Evolutionary conservation across 208 protist species (phyloP), one percentile per base, ranked within the genome.

Genomic region (Leishmania martiniquensis): DNA sequence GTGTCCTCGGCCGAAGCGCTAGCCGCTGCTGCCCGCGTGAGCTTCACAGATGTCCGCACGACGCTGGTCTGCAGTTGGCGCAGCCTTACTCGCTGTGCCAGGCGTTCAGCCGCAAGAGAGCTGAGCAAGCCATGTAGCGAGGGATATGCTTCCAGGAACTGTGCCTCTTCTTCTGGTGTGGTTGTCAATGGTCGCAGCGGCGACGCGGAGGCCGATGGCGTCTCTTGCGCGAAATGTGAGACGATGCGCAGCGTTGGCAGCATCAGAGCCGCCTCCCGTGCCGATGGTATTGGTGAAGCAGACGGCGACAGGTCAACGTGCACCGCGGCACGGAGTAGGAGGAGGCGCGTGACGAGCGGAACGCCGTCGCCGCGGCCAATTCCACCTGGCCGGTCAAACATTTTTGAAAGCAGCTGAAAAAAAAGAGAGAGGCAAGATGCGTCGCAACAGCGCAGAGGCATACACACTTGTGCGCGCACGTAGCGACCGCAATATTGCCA

Each of bases 121-220:
- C 42, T 29, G 49, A 92, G 69, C 20, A 88, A 54, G 37, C 80
- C 72, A 32, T 75, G 67, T 47, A 92, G 80, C 13, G 79, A 22
- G 12, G 74, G 59, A 54, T 83, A 39, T 37, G 52, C 37, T 10
- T 72, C 74, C 44, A 83, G 72, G 57, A 79, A 83, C 32, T 79
- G 51, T 0, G 75, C 47, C 59, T 80, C 76, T 37, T 88, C 73
- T 37, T 85, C 71, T 51, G 88, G 78, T 17, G 86, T 78, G 69
- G 42, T 47, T 34, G 75, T 75, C 42, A 52, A 70, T 9, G 57
- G 51, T 2, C 65, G 60, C 47, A 45, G 65, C n/a, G 68, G 20
- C 55, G 44, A n/a, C 34, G 29, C 29, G 17, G 32, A 25, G 25
- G 25, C 57, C 45, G 37, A 12, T 34, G 39, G 20, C 15, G 39